Evolutionary conservation across 2,329 filamentous ascomycete genomes (phyloP).

Genomic region (Ascochyta pisi): DNA sequence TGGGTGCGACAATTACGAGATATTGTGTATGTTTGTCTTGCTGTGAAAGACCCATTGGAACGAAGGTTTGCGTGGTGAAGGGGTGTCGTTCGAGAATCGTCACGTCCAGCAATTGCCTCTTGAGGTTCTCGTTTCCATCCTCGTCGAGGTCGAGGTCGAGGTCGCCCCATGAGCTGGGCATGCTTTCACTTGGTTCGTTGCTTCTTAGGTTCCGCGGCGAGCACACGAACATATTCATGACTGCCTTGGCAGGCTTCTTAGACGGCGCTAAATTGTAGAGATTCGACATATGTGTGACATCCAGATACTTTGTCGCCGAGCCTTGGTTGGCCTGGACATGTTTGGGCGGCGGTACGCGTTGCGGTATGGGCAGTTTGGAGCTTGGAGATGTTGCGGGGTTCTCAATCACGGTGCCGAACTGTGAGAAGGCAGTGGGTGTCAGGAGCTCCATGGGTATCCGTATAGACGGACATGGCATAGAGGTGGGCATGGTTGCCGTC

Average conservation of each 20-base stretch:
- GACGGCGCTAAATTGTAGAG: slow-evolving; percentile 73
- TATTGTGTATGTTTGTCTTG: slow-evolving; percentile 63
- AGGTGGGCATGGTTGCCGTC: slow-evolving; percentile 44
- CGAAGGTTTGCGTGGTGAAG: slow-evolving; percentile 92
- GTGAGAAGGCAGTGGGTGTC: slow-evolving; percentile 71
- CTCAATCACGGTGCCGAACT: slow-evolving; percentile 83
- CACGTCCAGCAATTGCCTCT: slow-evolving; percentile 65
- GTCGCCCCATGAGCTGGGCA: slow-evolving; percentile 46
- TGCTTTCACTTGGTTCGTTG: slow-evolving; percentile 45
- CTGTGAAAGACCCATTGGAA: slow-evolving; percentile 69
- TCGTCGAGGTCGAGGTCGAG: slow-evolving; percentile 44
- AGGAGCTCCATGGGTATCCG: slow-evolving; percentile 69
- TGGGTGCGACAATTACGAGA: slow-evolving; percentile 89
- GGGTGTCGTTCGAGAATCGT: slow-evolving; percentile 87
- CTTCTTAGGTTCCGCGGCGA: slow-evolving; percentile 66
- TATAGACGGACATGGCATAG: slow-evolving; percentile 50
- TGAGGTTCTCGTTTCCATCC: slow-evolving; percentile 27
- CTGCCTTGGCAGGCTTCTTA: slow-evolving; percentile 62
- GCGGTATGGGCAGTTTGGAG: slow-evolving; percentile 55
- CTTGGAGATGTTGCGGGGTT: slow-evolving; percentile 67
- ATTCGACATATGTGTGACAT: slow-evolving; percentile 76
- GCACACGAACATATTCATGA: slow-evolving; percentile 91
- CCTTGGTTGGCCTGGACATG: slow-evolving; percentile 78
- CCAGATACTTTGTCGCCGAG: slow-evolving; percentile 83
- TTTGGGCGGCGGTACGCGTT: slow-evolving; percentile 55